Evolutionary conservation across 1,284 basidiomycete species (phyloP).

Genomic region (Puccinia coronata): DNA sequence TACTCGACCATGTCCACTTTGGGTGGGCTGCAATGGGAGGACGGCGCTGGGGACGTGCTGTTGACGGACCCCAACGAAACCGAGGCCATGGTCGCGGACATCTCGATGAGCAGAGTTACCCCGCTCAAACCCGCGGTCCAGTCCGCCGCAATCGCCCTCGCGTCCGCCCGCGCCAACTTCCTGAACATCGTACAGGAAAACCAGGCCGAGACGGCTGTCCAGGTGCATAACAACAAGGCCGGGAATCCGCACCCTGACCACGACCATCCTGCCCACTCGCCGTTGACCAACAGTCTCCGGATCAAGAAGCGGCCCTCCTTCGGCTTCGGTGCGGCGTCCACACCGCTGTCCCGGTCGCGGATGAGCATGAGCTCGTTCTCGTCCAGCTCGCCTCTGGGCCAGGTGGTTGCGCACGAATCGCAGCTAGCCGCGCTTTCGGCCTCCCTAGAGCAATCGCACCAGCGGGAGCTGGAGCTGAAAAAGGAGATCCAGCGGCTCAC

Average conservation of each 20-base stretch:
- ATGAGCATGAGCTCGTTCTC: neutral
- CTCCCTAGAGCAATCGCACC: constrained; percentile 23
- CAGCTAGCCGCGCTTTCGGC: neutral
- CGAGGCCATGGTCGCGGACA: constrained; percentile 48
- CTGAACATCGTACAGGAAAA: constrained; percentile 30
- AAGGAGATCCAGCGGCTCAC: neutral
- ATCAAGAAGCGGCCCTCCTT: constrained; percentile 5
- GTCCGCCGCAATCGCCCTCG: constrained; percentile 30
- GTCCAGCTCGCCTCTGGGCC: neutral
- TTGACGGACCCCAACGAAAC: constrained; percentile 44
- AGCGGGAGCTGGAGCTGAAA: constrained; percentile 21
- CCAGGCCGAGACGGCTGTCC: neutral
- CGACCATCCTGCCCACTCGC: neutral
- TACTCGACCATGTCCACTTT: constrained; percentile 42
- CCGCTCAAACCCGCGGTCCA: constrained; percentile 32
- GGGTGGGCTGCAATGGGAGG: constrained; percentile 40
- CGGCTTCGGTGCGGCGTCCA: neutral
- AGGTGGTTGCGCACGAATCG: constrained; percentile 18
- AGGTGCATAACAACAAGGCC: too few species aligned
- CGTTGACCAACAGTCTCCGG: neutral
- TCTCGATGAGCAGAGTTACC: constrained; percentile 28
- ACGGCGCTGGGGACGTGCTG: constrained; percentile 28
- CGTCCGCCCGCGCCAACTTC: constrained; percentile 42
- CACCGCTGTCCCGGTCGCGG: neutral
- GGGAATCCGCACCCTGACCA: neutral